phyloP scores from a whole-genome alignment of 2,329 filamentous ascomycete species.

The Bertia moriformis region DNA sequence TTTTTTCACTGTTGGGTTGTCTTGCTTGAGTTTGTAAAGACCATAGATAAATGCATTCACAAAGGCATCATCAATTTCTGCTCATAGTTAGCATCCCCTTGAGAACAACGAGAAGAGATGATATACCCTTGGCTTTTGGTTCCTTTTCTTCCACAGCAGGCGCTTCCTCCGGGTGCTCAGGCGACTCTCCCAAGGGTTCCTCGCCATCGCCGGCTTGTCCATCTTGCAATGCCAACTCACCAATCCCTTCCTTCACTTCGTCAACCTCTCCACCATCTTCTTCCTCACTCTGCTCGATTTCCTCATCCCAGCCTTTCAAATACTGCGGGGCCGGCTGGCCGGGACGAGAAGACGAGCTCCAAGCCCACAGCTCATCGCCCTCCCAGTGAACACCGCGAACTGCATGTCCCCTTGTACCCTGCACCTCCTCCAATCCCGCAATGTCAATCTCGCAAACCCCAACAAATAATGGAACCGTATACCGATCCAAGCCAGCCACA shows the following conservation, averaged over 20 bases:
- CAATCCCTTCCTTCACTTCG: constrained; percentile 3
- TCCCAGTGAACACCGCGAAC: constrained; percentile 53
- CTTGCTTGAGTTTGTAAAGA: constrained; percentile 40
- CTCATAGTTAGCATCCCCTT: not conserved
- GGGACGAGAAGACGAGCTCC: constrained; percentile 36
- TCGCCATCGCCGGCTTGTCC: constrained; percentile 3
- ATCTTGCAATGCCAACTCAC: not conserved
- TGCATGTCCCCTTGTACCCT: constrained; percentile 48
- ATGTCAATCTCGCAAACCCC: constrained; percentile 53
- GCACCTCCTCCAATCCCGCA: constrained; percentile 33
- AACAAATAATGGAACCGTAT: constrained; percentile 47
- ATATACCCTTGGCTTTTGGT: constrained; percentile 38
- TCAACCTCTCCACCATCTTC: constrained; percentile 13
- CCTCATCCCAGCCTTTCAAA: constrained; percentile 31
- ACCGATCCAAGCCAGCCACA: constrained; percentile 40
- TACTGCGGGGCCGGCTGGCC: constrained; percentile 35
- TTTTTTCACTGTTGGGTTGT: constrained; percentile 31
- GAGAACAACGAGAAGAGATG: not conserved
- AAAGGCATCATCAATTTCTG: constrained; percentile 55
- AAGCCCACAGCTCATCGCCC: constrained; percentile 56
- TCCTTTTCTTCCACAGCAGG: constrained; percentile 26
- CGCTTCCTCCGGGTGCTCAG: constrained; percentile 14
- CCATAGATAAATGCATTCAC: constrained; percentile 49
- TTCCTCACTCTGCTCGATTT: constrained; percentile 11
- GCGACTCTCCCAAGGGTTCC: constrained; percentile 5